phyloP scores from a whole-genome alignment of 768 basidiomycete species.

The Mycena haematopus region DNA sequence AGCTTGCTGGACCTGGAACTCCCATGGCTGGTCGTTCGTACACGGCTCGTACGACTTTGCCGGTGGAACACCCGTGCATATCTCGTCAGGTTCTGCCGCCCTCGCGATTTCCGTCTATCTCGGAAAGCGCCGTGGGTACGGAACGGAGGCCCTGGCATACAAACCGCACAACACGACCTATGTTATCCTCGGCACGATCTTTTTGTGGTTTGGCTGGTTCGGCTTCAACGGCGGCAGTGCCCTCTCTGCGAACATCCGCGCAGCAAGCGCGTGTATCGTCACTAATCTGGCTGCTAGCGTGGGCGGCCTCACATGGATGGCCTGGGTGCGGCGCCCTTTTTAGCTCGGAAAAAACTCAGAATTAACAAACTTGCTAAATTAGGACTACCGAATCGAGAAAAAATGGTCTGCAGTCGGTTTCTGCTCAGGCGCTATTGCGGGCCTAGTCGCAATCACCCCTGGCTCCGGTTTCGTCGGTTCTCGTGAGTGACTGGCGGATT shows the following conservation, averaged over 20 bases:
- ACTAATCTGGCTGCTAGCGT: conserved; percentile 92
- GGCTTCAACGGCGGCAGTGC: conserved; percentile 96
- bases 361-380: not conserved
- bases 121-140: conserved; percentile 52
- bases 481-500: conserved; percentile 52
- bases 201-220: conserved; percentile 89
- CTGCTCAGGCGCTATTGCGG: conserved; percentile 93
- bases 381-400: conserved; percentile 91
- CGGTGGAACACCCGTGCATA: conserved; percentile 91
- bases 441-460: conserved; percentile 91
- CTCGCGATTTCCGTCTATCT: conserved; percentile 86
- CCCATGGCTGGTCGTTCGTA: conserved; percentile 74
- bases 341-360: not conserved
- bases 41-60: conserved; percentile 61
- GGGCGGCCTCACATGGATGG: conserved; percentile 91
- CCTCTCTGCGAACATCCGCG: conserved; percentile 86
- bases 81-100: conserved; percentile 90
- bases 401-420: conserved; percentile 96
- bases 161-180: conserved; percentile 94
- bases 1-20: conserved; percentile 96
- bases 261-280: conserved; percentile 87
- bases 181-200: conserved; percentile 88
- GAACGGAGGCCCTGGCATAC: conserved; percentile 69
- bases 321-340: conserved; percentile 61
- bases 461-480: conserved; percentile 82